Base-by-base conservation (phyloP, 345 rosid genomes). In the Gossypium stocksii region DNA sequence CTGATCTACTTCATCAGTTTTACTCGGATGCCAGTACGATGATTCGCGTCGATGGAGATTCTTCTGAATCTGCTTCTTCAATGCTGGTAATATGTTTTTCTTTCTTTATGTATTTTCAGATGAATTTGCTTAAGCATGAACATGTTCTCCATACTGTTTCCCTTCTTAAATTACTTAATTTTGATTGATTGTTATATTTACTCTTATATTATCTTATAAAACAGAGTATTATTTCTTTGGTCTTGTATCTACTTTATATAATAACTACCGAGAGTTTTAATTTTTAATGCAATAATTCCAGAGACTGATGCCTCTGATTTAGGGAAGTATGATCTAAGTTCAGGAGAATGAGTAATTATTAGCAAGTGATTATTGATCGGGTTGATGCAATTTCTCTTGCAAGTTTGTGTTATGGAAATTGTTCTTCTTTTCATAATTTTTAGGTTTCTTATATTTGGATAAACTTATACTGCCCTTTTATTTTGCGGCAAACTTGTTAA, bases 1-100 rank as follows among this genome's bases (percentile, higher is more conserved):
- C 98, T 6, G 92, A 95, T 79, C 89, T 87, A 70, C 89, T 92
- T 70, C 94, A 95, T 77, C 97, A 89, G 85, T 95, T 95, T 77
- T 95, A 93, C 74, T 78, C 86, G 7, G 98, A 91, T 56, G 66
- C 80, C 51, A 95, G 99, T 77, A 70, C 82, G 74, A 87, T 90
- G 82, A 81, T 91, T 77, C 94, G 97, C 57, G 82, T 93, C 11
- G 94, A 93, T 72, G 99, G 94, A 3, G 97, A 90, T 74, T 75
- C 85, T 16, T 81, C 69, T 45, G 89, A 91, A 45, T 77, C 97
- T 27, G 98, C 97, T 46, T 80, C 91, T 58, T 61, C 91, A 69
- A 86, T 88, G 83, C 89, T 89, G 92, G 99, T 95, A 84, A 19
- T 2, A 12, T 59, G 29, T 14, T 72, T 16, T 22, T 56, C 0